phyloP scores from a whole-genome alignment of 345 rosid species.

The Barbarea vulgaris region DNA sequence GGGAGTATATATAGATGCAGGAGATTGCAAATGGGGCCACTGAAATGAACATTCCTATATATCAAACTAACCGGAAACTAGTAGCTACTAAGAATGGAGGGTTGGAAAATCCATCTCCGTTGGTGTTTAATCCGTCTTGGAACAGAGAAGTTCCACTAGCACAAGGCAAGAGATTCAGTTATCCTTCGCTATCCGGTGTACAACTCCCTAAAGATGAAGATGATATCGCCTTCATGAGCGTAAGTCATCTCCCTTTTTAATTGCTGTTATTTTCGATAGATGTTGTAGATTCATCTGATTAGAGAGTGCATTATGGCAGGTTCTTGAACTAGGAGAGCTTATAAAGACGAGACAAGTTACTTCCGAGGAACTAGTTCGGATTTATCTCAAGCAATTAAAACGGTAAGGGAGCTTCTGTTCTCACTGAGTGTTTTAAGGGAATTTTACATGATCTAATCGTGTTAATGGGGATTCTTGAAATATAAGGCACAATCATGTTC shows the following conservation, averaged over 20 bases:
- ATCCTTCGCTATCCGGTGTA: slow-evolving; percentile 46
- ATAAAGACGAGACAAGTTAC: slow-evolving; percentile 73
- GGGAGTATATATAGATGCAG: slow-evolving; percentile 24
- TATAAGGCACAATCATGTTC: slow-evolving; percentile 67
- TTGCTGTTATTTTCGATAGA: background rate
- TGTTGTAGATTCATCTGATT: slow-evolving; percentile 5
- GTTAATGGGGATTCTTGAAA: slow-evolving; percentile 22
- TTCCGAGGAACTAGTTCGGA: slow-evolving; percentile 62
- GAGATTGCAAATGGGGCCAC: slow-evolving; percentile 63
- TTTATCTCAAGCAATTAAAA: slow-evolving; percentile 64
- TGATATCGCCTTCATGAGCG: slow-evolving; percentile 85
- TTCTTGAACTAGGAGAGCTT: slow-evolving; percentile 80
- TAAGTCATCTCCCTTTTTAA: slow-evolving; percentile 36
- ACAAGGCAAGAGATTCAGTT: slow-evolving; percentile 45
- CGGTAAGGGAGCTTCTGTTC: slow-evolving; percentile 46
- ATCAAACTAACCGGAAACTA: slow-evolving; percentile 58
- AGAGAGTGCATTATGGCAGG: slow-evolving; percentile 44
- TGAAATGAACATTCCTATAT: slow-evolving; percentile 64
- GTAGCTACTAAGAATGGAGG: slow-evolving; percentile 77
- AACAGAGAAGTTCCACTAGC: slow-evolving; percentile 31
- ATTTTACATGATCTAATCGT: slow-evolving; percentile 11
- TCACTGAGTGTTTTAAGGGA: background rate
- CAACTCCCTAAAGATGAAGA: slow-evolving; percentile 56
- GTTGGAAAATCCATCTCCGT: slow-evolving; percentile 62
- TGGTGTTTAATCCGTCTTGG: slow-evolving; percentile 75